Conservation (phyloP, 176 grass and related monocot species). For the Aechmea fasciata region DNA sequence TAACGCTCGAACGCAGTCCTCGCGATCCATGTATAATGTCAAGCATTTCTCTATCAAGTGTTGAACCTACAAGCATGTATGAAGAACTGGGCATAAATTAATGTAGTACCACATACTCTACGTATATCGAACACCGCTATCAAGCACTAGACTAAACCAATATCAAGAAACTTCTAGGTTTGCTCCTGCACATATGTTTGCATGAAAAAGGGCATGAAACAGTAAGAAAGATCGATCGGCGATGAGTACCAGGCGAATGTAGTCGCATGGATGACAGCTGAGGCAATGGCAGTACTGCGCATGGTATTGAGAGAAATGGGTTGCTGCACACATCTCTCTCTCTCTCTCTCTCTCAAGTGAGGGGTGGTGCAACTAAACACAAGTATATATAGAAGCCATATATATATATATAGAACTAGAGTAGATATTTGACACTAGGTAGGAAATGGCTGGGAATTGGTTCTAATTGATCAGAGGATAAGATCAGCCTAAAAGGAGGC, state of each 20-base stretch:
- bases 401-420: neutral
- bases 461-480: too few species aligned
- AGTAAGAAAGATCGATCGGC: neutral
- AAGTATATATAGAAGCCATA: neutral
- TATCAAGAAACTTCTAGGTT: neutral
- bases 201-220: neutral
- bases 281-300: neutral
- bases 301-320: neutral
- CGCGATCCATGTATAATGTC: conserved; percentile 16
- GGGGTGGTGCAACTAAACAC: neutral
- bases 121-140: neutral
- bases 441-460: neutral
- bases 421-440: neutral
- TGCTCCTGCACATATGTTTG: neutral
- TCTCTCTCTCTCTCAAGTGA: neutral
- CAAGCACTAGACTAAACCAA: too few species aligned
- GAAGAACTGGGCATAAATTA: neutral
- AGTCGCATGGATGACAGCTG: neutral
- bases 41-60: conserved; percentile 23
- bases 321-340: neutral
- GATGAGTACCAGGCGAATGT: neutral
- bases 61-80: conserved; percentile 9
- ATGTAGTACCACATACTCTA: neutral
- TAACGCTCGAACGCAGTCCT: neutral
- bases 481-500: neutral